Base-by-base conservation (phyloP, 2,329 filamentous ascomycete species). In the Scedosporium minutisporum region DNA sequence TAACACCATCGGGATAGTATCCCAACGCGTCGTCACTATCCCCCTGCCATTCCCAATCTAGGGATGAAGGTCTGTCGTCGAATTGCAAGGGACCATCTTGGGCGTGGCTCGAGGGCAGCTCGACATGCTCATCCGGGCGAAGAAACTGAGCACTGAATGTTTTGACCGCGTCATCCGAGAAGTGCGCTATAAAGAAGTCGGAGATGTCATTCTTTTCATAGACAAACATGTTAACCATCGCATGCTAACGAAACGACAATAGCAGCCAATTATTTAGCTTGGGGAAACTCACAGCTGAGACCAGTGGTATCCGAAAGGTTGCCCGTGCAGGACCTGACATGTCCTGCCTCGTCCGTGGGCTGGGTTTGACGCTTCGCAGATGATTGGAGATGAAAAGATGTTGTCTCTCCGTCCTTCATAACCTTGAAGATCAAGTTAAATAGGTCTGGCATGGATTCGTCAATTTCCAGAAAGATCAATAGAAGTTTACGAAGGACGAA, bases 1-100 rank as follows among this genome's bases (percentile, higher is more conserved):
- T 95, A 65, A 87, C 85, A 3, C 93, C 93, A 70, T 97, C 93
- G 1, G 83, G 75, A 68, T 97, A 97, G 73, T 91, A 93, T 18
- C 92, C 93, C 16, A 97, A 78, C 1, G 77, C 85, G 69, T 90
- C 88, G 46, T 87, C 83, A 27, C 87, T 84, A 29, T 82, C 80
- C 3, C 65, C 63, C 14, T 51, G 67, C 68, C 73, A 48, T 18
- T 48, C 44, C 18, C 6, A 7, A 48, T 48, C 18, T n/a, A 23
- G 51, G 23, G 23, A 27, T 53, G 48, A n/a, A 21, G 2, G 44
- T 14, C 44, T 3, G 5, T 48, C 44, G n/a, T 48, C n/a, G 4
- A 48, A 48, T 48, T n/a, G 16, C n/a, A 21, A 10, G 18, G 44
- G 16, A 21, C 16, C 23, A 9, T 23, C 18, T 23, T 14, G 51